Conservation (phyloP, 768 basidiomycete species). For the Thelephora ganbajun region DNA sequence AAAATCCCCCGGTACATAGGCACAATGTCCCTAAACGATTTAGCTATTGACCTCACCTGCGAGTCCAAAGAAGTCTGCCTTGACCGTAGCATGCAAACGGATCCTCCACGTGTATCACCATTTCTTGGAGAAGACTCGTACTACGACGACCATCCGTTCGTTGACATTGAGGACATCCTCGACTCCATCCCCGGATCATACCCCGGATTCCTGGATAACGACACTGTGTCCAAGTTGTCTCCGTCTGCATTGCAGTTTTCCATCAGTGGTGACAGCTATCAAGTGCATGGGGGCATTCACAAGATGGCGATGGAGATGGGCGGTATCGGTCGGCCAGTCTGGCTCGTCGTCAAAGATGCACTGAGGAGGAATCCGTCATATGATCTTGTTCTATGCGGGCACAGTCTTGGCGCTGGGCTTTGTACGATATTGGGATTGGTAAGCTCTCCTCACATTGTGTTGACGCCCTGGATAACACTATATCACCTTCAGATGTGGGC, state of each 20-base stretch:
- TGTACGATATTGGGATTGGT: slow-evolving; percentile 64
- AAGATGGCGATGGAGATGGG: slow-evolving; percentile 75
- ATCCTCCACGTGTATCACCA: background rate
- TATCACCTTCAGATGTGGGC: slow-evolving; percentile 58
- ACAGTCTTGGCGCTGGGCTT: slow-evolving; percentile 76
- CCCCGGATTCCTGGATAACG: slow-evolving; percentile 13
- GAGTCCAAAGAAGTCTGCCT: slow-evolving; percentile 54
- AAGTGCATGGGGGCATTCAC: slow-evolving; percentile 73
- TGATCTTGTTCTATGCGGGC: slow-evolving; percentile 67
- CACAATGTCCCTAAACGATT: slow-evolving; percentile 79
- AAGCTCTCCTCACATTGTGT: slow-evolving; percentile 12
- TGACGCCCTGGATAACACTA: slow-evolving; percentile 3
- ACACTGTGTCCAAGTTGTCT: background rate
- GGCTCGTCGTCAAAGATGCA: slow-evolving; percentile 59
- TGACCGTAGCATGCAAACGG: background rate
- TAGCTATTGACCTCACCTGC: slow-evolving; percentile 77
- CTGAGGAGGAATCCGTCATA: slow-evolving; percentile 56
- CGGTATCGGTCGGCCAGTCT: slow-evolving; percentile 59
- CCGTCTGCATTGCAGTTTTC: background rate
- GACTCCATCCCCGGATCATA: slow-evolving; percentile 16
- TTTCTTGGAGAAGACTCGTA: slow-evolving; percentile 5
- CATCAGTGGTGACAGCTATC: slow-evolving; percentile 24
- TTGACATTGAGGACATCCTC: slow-evolving; percentile 9
- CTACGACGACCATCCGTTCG: background rate
- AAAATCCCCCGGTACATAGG: slow-evolving; percentile 22